Base-by-base conservation (phyloP, 305 asterid genomes). In the Rubia balearica region DNA sequence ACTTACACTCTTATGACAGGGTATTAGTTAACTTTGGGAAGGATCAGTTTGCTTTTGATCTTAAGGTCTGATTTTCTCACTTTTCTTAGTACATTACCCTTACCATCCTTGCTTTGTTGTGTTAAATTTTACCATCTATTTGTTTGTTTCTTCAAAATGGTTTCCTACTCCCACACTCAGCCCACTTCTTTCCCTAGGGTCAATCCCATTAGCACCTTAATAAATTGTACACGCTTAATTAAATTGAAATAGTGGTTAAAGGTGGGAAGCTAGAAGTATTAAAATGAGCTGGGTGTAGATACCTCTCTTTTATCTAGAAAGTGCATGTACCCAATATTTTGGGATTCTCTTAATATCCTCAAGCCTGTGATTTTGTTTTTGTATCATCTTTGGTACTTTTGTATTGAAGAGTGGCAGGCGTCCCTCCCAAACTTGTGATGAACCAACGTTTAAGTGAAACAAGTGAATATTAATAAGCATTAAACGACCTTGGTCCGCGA, bases 1-100 rank as follows among this genome's bases (percentile, higher is more conserved):
- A 13, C 6, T 76, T 78, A 74, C 72, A 63, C 75, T 24, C 46
- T 70, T 71, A 63, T 85, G 79, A 63, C 98, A 94, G 99, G 93
- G 86, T 94, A 61, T 77, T 86, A 8, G 91, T 91, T 66, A 94
- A 94, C 85, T 94, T 91, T 73, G 99, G 99, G 72, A 79, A 91
- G 82, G 85, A 77, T 68, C 90, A 86, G 71, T 94, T 88, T 85
- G 82, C 83, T 68, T 94, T 89, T 76, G 90, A 94, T 79, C 73
- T 91, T 62, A 86, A 88, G 85, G 97, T 90, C 82, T 80, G 83
- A 76, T 67, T 53, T 71, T 71, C 38, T 12, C 60, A 24, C 45
- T 43, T 19, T 61, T 56, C 42, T 17, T 21, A n/a, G 1, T 40
- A 33, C 24, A 46, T 73, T 19, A 6, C 7, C 7, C 55, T 13